These are phyloP conservation scores for Lactuca sativa DNA, from an alignment of 129 eudicot species.

Conservation along the genomic window DNA sequence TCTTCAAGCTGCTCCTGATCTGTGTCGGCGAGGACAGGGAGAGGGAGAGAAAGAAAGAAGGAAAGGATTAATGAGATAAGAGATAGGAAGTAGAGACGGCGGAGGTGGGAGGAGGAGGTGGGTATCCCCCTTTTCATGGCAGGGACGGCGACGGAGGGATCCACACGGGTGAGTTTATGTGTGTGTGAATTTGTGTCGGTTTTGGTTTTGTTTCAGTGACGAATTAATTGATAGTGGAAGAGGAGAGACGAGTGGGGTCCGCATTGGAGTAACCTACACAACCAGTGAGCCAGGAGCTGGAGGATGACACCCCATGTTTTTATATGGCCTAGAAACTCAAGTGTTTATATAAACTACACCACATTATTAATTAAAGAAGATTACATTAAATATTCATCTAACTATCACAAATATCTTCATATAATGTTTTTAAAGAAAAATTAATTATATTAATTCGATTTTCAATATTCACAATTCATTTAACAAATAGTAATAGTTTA, in stretches of 20 bases:
- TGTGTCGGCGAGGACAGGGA: constrained; percentile 17
- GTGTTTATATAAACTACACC: too few relatives aligned
- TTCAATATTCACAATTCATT: too few relatives aligned
- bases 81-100: constrained; percentile 18
- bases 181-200: constrained; percentile 37
- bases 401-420: background rate
- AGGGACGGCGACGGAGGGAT: constrained; percentile 29
- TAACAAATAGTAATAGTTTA: too few relatives aligned
- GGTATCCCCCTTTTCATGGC: constrained; percentile 33
- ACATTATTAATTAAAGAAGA: too few relatives aligned
- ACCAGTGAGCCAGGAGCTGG: constrained; percentile 11
- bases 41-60: background rate
- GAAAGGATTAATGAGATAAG: constrained; percentile 1
- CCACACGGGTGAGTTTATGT: constrained; percentile 23
- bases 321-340: background rate
- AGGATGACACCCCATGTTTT: constrained; percentile 17
- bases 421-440: too few relatives aligned
- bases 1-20: constrained; percentile 40
- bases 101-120: constrained; percentile 21
- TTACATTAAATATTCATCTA: background rate
- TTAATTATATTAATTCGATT: too few relatives aligned
- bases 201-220: constrained; percentile 24
- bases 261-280: constrained; percentile 17
- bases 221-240: constrained; percentile 20
- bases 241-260: constrained; percentile 29